Base-by-base conservation (phyloP, 768 basidiomycete species). In the Pleurotus sapidus region DNA sequence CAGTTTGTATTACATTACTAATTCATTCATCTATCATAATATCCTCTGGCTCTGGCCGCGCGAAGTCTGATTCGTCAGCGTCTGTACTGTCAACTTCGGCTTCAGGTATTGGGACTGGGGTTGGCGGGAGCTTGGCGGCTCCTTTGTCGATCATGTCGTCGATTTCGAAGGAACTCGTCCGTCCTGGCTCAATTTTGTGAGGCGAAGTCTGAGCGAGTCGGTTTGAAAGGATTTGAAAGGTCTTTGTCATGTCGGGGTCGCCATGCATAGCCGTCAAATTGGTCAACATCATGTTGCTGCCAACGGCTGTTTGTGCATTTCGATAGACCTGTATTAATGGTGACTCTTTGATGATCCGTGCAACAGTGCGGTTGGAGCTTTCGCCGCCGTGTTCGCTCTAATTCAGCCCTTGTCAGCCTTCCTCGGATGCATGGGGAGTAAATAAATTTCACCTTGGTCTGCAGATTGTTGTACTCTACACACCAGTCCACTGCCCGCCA, bases 401-500 rank as follows among this genome's bases (percentile, higher is more conserved):
- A n/a, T n/a, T n/a, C n/a, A n/a, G n/a, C n/a, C n/a, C n/a, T n/a
- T n/a, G n/a, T n/a, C n/a, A n/a, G n/a, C n/a, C n/a, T n/a, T n/a
- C n/a, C n/a, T n/a, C n/a, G n/a, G n/a, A n/a, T n/a, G n/a, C n/a
- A n/a, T n/a, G n/a, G n/a, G n/a, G n/a, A n/a, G n/a, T n/a, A n/a
- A n/a, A n/a, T n/a, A n/a, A n/a, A n/a, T n/a, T n/a, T n/a, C 5
- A 68, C 70, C 63, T 72, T 72, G n/a, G 62, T 69, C 25, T 63
- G 69, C 3, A 70, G 57, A 49, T 72, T 72, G 24, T 66, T 58
- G 2, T 58, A 45, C 49, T 72, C 71, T 3, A 65, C 51, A 2
- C 60, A 18, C 71, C 70, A 70, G 48, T 72, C 71, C 6, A 68
- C 59, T 9, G 57, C 65, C 4, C 64, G 63, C 25, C 64, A 72